Percentiles rank a stretch among this genome's conserved stretches.
These are phyloP conservation scores for Carpinus fangiana DNA, from an alignment of 306 rosid genomes.

Conservation along the genomic window DNA sequence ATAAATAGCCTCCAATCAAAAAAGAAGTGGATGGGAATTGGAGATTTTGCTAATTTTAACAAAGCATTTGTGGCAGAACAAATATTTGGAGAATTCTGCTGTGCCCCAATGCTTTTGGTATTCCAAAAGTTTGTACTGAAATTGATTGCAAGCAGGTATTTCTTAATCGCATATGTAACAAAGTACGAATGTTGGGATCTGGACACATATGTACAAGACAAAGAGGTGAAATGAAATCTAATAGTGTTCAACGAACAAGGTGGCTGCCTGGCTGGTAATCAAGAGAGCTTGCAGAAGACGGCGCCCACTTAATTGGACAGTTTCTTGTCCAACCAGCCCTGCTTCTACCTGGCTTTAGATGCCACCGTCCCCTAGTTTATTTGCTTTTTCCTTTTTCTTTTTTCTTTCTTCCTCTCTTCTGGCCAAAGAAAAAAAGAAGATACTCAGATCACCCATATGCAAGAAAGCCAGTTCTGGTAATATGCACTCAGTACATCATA, in stretches of 20 bases:
- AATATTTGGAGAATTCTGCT: no score
- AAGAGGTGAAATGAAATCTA: background rate
- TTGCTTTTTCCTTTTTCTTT: background rate
- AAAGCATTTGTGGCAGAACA: no score
- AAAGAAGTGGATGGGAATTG: no score
- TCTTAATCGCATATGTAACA: background rate
- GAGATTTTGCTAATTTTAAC: no score
- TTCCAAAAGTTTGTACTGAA: no score
- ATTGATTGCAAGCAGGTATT: no score
- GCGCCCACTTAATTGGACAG: background rate
- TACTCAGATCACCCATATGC: background rate
- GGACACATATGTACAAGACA: background rate
- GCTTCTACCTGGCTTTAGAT: background rate
- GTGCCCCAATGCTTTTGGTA: no score
- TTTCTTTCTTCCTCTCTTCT: conserved; percentile 5
- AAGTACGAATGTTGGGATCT: background rate
- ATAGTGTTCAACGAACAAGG: background rate
- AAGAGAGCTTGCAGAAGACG: background rate
- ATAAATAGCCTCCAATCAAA: no score
- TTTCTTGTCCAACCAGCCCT: background rate
- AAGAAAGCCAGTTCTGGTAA: background rate
- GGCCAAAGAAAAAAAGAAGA: background rate
- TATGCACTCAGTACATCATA: background rate
- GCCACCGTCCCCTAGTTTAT: conserved; percentile 7
- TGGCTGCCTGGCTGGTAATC: background rate